Conservation (phyloP, 2,329 filamentous ascomycete species). For the Talaromyces pinophilus region DNA sequence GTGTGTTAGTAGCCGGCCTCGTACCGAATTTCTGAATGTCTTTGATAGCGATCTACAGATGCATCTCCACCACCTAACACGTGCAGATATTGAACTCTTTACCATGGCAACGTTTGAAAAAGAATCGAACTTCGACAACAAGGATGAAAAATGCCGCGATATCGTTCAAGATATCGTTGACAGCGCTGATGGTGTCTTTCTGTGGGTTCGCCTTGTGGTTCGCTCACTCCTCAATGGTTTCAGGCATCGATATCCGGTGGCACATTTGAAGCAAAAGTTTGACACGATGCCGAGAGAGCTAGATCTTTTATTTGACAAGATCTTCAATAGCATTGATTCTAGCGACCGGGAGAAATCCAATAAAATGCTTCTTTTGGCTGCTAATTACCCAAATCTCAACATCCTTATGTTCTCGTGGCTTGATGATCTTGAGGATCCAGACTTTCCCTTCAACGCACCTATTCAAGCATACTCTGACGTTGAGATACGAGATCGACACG, state of each 20-base stretch:
- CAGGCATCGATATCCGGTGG: conserved; percentile 21
- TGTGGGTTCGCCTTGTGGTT: conserved; percentile 31
- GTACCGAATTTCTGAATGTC: conserved; percentile 13
- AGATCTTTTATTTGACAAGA: conserved; percentile 27
- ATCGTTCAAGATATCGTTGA: conserved; percentile 16
- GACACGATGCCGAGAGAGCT: conserved; percentile 25
- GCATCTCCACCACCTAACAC: conserved; percentile 3
- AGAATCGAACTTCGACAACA: conserved; percentile 17
- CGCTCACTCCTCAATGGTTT: conserved; percentile 27
- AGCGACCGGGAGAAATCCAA: conserved; percentile 20
- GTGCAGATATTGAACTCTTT: conserved; percentile 12
- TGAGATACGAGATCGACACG: neutral
- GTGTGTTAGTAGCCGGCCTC: conserved; percentile 23
- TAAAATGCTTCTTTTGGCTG: conserved; percentile 20
- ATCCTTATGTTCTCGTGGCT: conserved; percentile 15
- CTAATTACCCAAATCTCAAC: neutral
- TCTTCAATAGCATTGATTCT: conserved; percentile 25
- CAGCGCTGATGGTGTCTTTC: conserved; percentile 29
- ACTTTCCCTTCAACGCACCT: conserved; percentile 1
- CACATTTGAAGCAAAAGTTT: conserved; percentile 25
- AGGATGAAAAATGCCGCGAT: conserved; percentile 9
- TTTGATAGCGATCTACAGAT: conserved; percentile 20
- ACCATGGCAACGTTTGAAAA: conserved; percentile 15
- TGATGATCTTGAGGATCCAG: conserved; percentile 9
- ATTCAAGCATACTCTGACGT: neutral